Evolutionary conservation across 192 early-diverging fungal species (phyloP).

Genomic region (Spinellus fusiger): DNA sequence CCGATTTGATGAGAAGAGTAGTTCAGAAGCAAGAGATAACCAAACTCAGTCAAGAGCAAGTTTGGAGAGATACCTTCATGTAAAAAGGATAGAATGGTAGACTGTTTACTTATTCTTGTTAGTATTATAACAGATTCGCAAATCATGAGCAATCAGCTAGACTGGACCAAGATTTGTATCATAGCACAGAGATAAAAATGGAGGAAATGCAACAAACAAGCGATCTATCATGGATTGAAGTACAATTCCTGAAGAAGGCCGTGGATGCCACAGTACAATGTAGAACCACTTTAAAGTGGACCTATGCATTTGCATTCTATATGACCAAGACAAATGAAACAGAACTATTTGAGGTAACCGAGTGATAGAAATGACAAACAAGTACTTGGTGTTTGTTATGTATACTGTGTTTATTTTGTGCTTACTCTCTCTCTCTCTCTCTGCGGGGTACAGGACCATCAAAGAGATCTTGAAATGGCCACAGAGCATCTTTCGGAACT

Average conservation of each 20-base stretch:
- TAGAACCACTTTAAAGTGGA: slow-evolving; percentile 95
- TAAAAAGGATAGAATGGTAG: slow-evolving; percentile 32
- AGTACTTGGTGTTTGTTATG: no score
- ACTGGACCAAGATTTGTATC: slow-evolving; percentile 71
- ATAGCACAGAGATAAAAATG: slow-evolving; percentile 92
- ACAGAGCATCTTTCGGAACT: slow-evolving; percentile 91
- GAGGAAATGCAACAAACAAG: slow-evolving; percentile 89
- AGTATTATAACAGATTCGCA: slow-evolving; percentile 96
- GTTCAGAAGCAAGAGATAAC: slow-evolving; percentile 78
- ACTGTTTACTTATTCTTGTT: not conserved
- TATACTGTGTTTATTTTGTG: no score
- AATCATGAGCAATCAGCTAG: slow-evolving; percentile 97
- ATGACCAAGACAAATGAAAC: slow-evolving; percentile 81
- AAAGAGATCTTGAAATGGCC: slow-evolving; percentile 96
- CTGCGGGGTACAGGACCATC: slow-evolving; percentile 62
- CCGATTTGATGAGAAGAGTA: slow-evolving; percentile 88
- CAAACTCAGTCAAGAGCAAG: slow-evolving; percentile 82
- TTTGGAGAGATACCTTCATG: slow-evolving; percentile 93
- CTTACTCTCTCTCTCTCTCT: not conserved
- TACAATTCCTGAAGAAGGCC: slow-evolving; percentile 92
- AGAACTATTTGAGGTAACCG: slow-evolving; percentile 75
- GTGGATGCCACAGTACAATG: slow-evolving; percentile 85
- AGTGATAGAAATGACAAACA: no score
- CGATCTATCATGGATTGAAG: slow-evolving; percentile 96
- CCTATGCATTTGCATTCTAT: slow-evolving; percentile 96